A percentile compares a stretch with the other conserved stretches of the same genome.
Evolutionary conservation across 768 basidiomycete genomes (phyloP).

Genomic region (Daedalea quercina): DNA sequence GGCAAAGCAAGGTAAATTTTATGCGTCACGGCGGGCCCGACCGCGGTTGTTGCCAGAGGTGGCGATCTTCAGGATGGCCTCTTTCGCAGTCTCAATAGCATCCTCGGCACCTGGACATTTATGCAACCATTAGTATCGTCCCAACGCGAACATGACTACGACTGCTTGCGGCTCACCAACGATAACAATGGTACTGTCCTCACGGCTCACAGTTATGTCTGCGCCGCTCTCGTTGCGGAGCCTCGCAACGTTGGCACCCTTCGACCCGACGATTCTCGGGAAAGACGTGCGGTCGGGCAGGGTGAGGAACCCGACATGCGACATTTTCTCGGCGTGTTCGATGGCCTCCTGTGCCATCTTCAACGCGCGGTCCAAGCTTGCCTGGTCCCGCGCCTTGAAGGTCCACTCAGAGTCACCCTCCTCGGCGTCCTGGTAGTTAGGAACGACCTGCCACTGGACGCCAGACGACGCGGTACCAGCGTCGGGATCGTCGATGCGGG

Average conservation of each 20-base stretch:
- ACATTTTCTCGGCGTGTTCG: slow-evolving; percentile 62
- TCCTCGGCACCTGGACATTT: slow-evolving; percentile 52
- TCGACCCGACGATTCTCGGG: slow-evolving; percentile 89
- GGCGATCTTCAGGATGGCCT: slow-evolving; percentile 61
- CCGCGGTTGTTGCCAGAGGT: slow-evolving; percentile 14
- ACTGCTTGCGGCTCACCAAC: slow-evolving; percentile 51
- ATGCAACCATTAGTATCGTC: neutral
- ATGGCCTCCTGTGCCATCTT: slow-evolving; percentile 61
- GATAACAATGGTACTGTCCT: slow-evolving; percentile 82
- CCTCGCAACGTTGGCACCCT: slow-evolving; percentile 85
- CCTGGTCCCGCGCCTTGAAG: slow-evolving; percentile 74
- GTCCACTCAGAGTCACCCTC: slow-evolving; percentile 86
- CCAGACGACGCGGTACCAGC: slow-evolving; percentile 35
- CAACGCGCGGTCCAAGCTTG: slow-evolving; percentile 70
- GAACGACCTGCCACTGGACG: slow-evolving; percentile 67
- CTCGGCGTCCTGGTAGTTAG: slow-evolving; percentile 74
- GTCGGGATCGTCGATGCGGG: slow-evolving; percentile 87
- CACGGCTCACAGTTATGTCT: slow-evolving; percentile 86
- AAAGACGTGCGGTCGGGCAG: slow-evolving; percentile 77
- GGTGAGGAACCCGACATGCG: slow-evolving; percentile 81
- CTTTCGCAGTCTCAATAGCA: slow-evolving; percentile 66
- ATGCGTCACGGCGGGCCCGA: slow-evolving; percentile 18
- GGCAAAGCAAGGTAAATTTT: neutral
- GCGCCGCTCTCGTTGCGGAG: slow-evolving; percentile 86
- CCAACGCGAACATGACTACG: slow-evolving; percentile 8